Percentiles rank a stretch among this genome's conserved stretches.
These are phyloP conservation scores for Spathaspora sp. DNA, from an alignment of 1,139 yeast genomes.

Conservation along the genomic window DNA sequence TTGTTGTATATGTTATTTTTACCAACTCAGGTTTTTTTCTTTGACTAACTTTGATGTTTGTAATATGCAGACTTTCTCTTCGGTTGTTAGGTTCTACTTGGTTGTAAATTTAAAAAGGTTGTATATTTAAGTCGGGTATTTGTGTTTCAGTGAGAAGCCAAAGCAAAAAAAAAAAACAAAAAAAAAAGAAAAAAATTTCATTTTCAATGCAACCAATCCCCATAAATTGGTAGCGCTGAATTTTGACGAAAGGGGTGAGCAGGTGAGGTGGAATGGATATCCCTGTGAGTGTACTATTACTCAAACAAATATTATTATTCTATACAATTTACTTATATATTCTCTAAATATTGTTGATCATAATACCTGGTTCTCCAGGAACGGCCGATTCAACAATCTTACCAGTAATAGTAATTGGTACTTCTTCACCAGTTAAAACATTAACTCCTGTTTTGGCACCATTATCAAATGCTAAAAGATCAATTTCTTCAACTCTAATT, in stretches of 20 bases:
- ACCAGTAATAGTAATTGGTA: constrained; percentile 58
- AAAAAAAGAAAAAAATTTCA: background rate
- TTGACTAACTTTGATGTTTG: background rate
- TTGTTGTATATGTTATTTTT: background rate
- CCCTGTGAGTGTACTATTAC: too few relatives aligned
- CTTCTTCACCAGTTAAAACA: constrained; percentile 67
- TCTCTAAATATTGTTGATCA: constrained; percentile 57
- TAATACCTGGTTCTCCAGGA: constrained; percentile 92
- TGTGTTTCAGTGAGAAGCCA: background rate
- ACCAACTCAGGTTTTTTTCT: background rate
- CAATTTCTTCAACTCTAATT: constrained; percentile 55
- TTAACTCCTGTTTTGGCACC: constrained; percentile 65
- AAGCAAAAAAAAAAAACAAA: background rate
- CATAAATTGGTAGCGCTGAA: background rate
- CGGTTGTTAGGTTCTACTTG: background rate
- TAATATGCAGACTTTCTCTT: too few relatives aligned
- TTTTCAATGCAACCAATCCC: background rate
- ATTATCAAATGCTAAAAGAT: constrained; percentile 54
- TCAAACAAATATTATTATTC: background rate
- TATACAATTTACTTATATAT: background rate
- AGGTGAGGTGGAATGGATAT: background rate
- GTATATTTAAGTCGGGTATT: background rate
- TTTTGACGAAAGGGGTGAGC: too few relatives aligned
- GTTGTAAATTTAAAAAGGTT: background rate
- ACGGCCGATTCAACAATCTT: constrained; percentile 81